phyloP scores from a whole-genome alignment of 2,329 filamentous ascomycete species.

The Setomelanomma holmii region DNA sequence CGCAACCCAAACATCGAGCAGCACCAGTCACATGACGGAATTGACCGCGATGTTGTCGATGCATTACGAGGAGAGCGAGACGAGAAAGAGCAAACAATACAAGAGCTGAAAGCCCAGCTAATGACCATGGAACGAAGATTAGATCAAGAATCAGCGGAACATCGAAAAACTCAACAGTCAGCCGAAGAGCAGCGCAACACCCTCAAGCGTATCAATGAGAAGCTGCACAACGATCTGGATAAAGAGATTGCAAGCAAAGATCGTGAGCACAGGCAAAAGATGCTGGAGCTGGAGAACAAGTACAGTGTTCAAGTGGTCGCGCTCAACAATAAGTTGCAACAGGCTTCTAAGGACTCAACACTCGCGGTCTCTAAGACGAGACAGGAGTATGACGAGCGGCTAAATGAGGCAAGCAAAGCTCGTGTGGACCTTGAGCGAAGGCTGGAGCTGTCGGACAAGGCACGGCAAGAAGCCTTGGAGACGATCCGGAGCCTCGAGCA shows the following conservation, averaged over 20 bases:
- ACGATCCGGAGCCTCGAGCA: conserved; percentile 37
- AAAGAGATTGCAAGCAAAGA: conserved; percentile 65
- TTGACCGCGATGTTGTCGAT: conserved; percentile 93
- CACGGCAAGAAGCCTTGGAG: conserved; percentile 34
- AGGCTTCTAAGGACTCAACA: conserved; percentile 37
- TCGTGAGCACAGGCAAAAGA: conserved; percentile 40
- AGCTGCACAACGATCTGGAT: conserved; percentile 73
- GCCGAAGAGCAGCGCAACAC: conserved; percentile 56
- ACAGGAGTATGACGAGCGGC: conserved; percentile 45
- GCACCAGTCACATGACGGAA: conserved; percentile 83
- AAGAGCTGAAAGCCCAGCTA: conserved; percentile 64
- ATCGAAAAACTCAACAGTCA: conserved; percentile 66
- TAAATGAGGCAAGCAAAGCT: conserved; percentile 32
- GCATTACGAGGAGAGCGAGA: conserved; percentile 78
- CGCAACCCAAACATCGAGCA: conserved; percentile 89
- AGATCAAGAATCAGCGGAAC: conserved; percentile 76
- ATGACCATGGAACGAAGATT: conserved; percentile 64
- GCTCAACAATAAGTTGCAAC: conserved; percentile 45
- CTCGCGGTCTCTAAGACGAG: conserved; percentile 35
- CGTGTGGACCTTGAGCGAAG: conserved; percentile 37
- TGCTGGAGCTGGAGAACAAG: conserved; percentile 56
- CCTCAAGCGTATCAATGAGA: conserved; percentile 72
- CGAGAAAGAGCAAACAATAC: conserved; percentile 69
- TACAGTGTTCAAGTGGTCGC: conserved; percentile 52
- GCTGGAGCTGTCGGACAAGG: conserved; percentile 33